A percentile compares a stretch with the other conserved stretches of the same genome.
These are phyloP conservation scores for Sphagnum contortum DNA, from an alignment of 225 moss, liverwort and hornwort species.

Conservation along the genomic window DNA sequence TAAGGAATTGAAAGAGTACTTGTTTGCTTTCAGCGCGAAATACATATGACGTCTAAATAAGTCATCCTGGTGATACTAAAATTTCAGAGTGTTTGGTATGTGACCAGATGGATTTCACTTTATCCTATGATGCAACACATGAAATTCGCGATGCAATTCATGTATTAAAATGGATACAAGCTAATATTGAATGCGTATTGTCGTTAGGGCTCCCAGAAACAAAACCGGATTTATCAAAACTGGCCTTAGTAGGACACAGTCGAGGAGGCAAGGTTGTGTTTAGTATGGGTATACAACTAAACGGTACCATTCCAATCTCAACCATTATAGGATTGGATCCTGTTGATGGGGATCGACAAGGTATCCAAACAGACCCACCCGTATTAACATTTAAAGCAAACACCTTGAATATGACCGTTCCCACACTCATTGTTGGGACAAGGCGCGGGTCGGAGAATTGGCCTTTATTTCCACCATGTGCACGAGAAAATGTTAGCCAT, in stretches of 20 bases:
- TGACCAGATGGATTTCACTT: constrained; percentile 54
- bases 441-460: constrained; percentile 32
- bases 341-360: constrained; percentile 56
- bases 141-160: constrained; percentile 55
- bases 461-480: constrained; percentile 66
- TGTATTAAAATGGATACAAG: constrained; percentile 61
- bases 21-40: too few relatives aligned
- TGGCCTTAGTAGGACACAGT: constrained; percentile 66
- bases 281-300: constrained; percentile 50
- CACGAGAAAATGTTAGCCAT: constrained; percentile 66
- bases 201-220: constrained; percentile 25
- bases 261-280: constrained; percentile 85
- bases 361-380: constrained; percentile 59
- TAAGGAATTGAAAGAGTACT: too few relatives aligned
- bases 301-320: constrained; percentile 34
- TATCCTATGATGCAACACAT: constrained; percentile 49
- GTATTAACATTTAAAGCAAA: constrained; percentile 38
- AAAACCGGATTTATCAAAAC: constrained; percentile 30
- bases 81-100: too few relatives aligned
- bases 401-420: constrained; percentile 33
- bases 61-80: too few relatives aligned
- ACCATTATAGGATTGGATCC: constrained; percentile 78
- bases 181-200: constrained; percentile 23
- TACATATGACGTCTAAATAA: too few relatives aligned
- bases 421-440: constrained; percentile 64